Percentiles rank a stretch among this genome's conserved stretches.
phyloP scores from a whole-genome alignment of 345 rosid species.

The Pistacia atlantica region DNA sequence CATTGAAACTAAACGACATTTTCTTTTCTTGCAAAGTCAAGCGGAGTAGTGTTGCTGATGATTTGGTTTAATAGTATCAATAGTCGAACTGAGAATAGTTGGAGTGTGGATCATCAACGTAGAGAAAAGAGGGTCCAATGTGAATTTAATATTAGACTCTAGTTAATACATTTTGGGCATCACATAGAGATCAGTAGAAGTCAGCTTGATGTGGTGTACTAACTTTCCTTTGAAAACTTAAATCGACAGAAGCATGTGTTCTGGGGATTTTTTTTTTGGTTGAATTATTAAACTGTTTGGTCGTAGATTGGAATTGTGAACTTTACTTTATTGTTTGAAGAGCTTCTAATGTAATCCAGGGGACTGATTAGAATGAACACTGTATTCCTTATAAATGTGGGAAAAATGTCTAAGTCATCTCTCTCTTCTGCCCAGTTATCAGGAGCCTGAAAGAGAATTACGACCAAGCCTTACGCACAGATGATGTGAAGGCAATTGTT shows the following conservation, averaged over 20 bases:
- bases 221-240: neutral
- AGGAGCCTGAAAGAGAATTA: conserved; percentile 67
- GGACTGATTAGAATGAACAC: neutral
- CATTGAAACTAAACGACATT: neutral
- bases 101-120: neutral
- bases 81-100: neutral
- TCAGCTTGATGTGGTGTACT: neutral
- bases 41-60: neutral
- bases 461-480: conserved; percentile 73
- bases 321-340: neutral
- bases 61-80: neutral
- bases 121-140: neutral
- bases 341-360: neutral
- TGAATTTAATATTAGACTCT: neutral
- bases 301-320: neutral
- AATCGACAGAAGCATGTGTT: too few relatives aligned
- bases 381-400: neutral
- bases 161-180: neutral
- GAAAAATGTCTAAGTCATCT: neutral
- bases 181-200: neutral
- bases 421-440: conserved; percentile 43
- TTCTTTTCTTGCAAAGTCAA: neutral
- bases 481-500: conserved; percentile 96
- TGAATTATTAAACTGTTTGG: neutral
- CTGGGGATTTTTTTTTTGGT: too few relatives aligned